Base-by-base conservation (phyloP, 257 asterid species). In the Schizonepeta tenuifolia region DNA sequence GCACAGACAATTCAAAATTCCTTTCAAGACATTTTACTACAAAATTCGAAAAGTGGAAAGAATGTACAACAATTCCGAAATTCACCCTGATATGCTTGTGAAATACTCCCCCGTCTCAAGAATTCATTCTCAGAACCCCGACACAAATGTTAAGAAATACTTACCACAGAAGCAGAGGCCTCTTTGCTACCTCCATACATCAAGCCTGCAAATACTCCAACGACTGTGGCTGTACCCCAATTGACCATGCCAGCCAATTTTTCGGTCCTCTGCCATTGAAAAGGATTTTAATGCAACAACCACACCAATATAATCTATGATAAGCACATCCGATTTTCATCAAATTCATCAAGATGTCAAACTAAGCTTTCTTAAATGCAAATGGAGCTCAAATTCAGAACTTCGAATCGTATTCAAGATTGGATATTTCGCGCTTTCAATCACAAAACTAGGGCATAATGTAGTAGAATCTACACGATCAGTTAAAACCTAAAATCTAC, bases 171-270 rank as follows among this genome's bases (percentile, higher is more conserved):
- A 70, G 97, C 96, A 79, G 97, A 83, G 40, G 97, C 99, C 90
- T 90, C 99, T 87, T 88, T 91, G 89, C 99, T 94, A 67, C 98
- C 98, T 49, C 99, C 97, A 78, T 91, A 91, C 43, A 94, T 71
- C 95, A 94, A 77, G 72, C 99, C 99, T 61, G 98, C 92, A 83
- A 94, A 91, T 47, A 94, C 75, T 64, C 96, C 99, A 76, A 90
- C 68, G 6, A 89, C 90, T 50, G 98, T 89, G 35, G 97, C 96
- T 41, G 99, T 79, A 50, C 97, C 99, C 98, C 96, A 88, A 73
- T 88, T 88, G 70, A 83, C 95, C 22, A 91, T 90, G 60, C 97
- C 97, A 35, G 89, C 92, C 81, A 87, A 4, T 43, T 75, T 86
- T 55, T 82, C 62, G 20, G 77, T 61, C 73, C 81, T 78, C 96